Percentiles rank a stretch among this genome's conserved stretches.
phyloP scores from a whole-genome alignment of 345 rosid species.

The Brassica carinata region DNA sequence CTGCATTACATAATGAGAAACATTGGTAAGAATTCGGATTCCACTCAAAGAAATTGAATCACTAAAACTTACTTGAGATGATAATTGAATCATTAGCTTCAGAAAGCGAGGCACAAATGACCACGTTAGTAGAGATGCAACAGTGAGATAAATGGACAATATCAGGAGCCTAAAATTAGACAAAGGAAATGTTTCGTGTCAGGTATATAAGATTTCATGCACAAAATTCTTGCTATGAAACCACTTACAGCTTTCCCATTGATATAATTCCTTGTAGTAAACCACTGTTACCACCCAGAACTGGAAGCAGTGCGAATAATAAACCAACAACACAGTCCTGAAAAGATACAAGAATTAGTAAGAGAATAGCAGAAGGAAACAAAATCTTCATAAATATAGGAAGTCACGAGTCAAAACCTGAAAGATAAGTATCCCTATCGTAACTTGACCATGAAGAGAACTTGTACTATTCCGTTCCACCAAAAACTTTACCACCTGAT shows the following conservation, averaged over 20 bases:
- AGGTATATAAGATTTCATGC: constrained; percentile 13
- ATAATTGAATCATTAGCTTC: constrained; percentile 91
- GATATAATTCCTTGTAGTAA: constrained; percentile 76
- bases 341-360: constrained; percentile 18
- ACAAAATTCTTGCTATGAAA: not conserved
- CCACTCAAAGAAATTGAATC: constrained; percentile 1
- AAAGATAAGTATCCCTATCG: constrained; percentile 93
- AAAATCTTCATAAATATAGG: constrained; percentile 11
- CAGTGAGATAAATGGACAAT: constrained; percentile 71
- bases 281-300: constrained; percentile 95
- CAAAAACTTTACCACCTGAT: constrained; percentile 92
- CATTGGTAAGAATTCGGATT: constrained; percentile 4
- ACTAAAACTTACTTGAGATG: constrained; percentile 85
- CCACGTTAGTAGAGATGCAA: constrained; percentile 86
- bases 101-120: constrained; percentile 94
- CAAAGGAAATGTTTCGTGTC: constrained; percentile 1
- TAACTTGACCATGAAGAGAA: constrained; percentile 95
- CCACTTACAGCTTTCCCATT: constrained; percentile 92
- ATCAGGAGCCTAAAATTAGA: constrained; percentile 67
- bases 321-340: constrained; percentile 51
- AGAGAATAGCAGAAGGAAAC: constrained; percentile 27
- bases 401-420: constrained; percentile 57
- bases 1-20: constrained; percentile 50
- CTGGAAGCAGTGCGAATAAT: constrained; percentile 90
- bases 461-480: constrained; percentile 71